phyloP scores from a whole-genome alignment of 306 rosid species.

The Mucuna pruriens region DNA sequence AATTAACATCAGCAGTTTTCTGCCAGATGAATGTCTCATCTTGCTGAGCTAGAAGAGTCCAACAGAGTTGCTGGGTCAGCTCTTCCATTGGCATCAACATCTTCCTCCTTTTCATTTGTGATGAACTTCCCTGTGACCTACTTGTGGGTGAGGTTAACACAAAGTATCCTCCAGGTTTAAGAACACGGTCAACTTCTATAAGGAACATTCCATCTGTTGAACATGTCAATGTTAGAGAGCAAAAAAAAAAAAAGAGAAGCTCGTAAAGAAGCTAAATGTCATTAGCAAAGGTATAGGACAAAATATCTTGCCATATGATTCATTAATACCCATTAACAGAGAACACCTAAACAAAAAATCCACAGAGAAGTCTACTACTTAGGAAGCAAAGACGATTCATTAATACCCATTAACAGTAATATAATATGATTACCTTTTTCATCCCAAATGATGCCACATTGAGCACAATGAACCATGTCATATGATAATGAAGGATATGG shows the following conservation, averaged over 20 bases:
- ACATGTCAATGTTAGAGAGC: constrained; percentile 35
- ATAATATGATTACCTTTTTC: constrained; percentile 59
- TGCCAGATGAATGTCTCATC: constrained; percentile 91
- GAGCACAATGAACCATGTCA: constrained; percentile 93
- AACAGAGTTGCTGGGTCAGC: constrained; percentile 67
- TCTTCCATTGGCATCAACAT: constrained; percentile 62
- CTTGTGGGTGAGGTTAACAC: constrained; percentile 73
- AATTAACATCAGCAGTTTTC: constrained; percentile 66
- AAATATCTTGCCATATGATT: not conserved
- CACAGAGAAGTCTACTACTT: constrained; percentile 2
- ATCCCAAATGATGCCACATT: constrained; percentile 80
- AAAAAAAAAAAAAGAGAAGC: constrained; percentile 4
- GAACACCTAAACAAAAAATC: not conserved
- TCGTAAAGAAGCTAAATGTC: constrained; percentile 9
- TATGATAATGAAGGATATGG: constrained; percentile 83
- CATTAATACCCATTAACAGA: not conserved
- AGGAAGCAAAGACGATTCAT: constrained; percentile 23
- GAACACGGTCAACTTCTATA: constrained; percentile 83
- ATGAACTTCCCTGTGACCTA: constrained; percentile 59
- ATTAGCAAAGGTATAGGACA: not conserved
- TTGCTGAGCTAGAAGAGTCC: constrained; percentile 84
- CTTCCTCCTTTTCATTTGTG: constrained; percentile 51
- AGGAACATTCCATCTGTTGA: constrained; percentile 72
- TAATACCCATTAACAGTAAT: not conserved
- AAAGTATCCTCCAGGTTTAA: constrained; percentile 94